Evolutionary conservation across 306 rosid species (phyloP).

Genomic region (Cicer chorassanicum): DNA sequence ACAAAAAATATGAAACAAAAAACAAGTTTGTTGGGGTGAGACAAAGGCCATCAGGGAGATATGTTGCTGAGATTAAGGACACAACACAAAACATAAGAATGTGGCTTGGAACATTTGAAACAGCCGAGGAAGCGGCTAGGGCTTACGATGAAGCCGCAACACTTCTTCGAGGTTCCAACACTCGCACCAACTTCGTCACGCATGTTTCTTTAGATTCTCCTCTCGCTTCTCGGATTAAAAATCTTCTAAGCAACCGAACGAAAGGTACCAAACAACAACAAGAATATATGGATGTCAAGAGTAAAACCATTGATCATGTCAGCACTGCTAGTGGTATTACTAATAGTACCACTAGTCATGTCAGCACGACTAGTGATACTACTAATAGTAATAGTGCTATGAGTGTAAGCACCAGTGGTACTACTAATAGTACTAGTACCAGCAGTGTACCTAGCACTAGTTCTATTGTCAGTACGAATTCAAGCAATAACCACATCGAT

Average conservation of each 20-base stretch:
- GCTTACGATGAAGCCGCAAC: constrained; percentile 94
- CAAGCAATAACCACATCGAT: neutral
- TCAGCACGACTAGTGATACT: neutral
- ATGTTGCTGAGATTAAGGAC: constrained; percentile 96
- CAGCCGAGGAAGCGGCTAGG: constrained; percentile 89
- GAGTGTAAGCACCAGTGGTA: neutral
- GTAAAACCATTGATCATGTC: neutral
- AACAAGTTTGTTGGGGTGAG: constrained; percentile 85
- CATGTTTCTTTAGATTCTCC: constrained; percentile 72
- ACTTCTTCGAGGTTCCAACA: constrained; percentile 82
- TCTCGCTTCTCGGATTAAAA: constrained; percentile 69
- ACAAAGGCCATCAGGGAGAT: constrained; percentile 90
- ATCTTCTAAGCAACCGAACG: constrained; percentile 56
- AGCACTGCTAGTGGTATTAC: neutral
- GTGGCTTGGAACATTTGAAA: constrained; percentile 95
- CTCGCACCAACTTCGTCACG: constrained; percentile 85
- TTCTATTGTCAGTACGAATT: neutral
- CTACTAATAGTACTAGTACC: constrained; percentile 5
- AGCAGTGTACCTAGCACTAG: neutral
- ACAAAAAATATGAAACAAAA: constrained; percentile 36
- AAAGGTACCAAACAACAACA: constrained; percentile 41
- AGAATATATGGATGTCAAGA: neutral
- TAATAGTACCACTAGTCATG: neutral
- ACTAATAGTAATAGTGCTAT: neutral
- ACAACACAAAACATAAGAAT: constrained; percentile 85